Conservation (phyloP, 148 eudicot genomes). For the Fagopyrum tataricum region DNA sequence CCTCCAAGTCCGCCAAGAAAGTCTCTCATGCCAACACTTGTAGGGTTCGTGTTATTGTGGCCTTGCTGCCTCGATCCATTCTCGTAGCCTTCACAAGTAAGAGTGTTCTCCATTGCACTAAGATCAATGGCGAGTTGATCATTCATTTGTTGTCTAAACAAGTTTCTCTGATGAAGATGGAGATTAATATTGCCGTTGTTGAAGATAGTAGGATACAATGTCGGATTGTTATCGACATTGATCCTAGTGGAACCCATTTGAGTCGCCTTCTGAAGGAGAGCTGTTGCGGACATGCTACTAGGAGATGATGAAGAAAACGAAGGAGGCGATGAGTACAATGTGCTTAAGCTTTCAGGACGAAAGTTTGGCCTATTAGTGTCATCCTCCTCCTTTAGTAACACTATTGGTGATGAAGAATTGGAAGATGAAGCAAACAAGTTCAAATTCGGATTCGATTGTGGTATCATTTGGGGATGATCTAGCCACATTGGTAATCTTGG, state of each 20-base stretch:
- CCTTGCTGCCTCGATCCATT: slow-evolving; percentile 14
- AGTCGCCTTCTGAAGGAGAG: slow-evolving; percentile 6
- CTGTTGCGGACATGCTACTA: slow-evolving; percentile 1
- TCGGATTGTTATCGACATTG: background rate
- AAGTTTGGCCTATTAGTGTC: background rate
- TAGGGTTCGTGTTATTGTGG: slow-evolving; percentile 2
- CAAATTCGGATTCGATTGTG: slow-evolving; percentile 6
- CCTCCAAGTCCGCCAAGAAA: slow-evolving; percentile 8
- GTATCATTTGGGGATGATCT: slow-evolving; percentile 4
- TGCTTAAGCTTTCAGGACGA: background rate
- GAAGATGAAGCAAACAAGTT: slow-evolving; percentile 7
- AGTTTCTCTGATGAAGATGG: background rate
- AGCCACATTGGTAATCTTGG: slow-evolving; percentile 7
- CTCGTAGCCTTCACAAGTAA: background rate
- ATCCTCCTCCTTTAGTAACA: slow-evolving; percentile 9
- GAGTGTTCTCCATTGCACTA: background rate
- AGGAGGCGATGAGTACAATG: slow-evolving; percentile 8
- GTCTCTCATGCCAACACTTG: slow-evolving; percentile 1
- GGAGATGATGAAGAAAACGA: slow-evolving; percentile 5
- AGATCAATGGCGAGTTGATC: slow-evolving; percentile 2
- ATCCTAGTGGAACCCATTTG: slow-evolving; percentile 2
- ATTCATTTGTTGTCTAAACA: slow-evolving; percentile 1
- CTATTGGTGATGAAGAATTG: background rate
- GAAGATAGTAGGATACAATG: background rate
- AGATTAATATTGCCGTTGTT: background rate